phyloP scores from a whole-genome alignment of 768 basidiomycete species.

The Psilocybe azurescens region DNA sequence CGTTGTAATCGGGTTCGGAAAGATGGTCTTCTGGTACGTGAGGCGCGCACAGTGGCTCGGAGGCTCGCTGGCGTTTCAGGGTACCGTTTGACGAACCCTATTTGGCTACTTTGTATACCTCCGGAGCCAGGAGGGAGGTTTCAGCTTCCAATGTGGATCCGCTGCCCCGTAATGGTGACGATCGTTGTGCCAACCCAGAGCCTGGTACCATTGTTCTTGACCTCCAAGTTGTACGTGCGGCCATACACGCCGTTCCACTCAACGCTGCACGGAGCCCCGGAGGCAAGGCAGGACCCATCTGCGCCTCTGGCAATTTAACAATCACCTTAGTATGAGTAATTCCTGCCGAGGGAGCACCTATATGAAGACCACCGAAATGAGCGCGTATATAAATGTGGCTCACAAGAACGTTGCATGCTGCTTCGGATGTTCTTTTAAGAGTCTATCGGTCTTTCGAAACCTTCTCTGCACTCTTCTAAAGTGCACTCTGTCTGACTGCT shows the following conservation, averaged over 20 bases:
- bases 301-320: too few species aligned
- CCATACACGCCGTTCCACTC: constrained; percentile 7
- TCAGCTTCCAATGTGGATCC: constrained; percentile 8
- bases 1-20: constrained; percentile 7
- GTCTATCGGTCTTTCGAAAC: too few species aligned
- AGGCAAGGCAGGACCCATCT: too few species aligned
- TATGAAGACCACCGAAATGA: too few species aligned
- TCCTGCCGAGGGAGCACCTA: too few species aligned
- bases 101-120: not conserved
- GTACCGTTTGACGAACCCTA: constrained; percentile 9
- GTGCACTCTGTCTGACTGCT: too few species aligned
- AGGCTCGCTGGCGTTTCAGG: not conserved
- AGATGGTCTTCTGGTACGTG: constrained; percentile 5
- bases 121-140: constrained; percentile 4
- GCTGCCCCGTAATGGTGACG: constrained; percentile 9
- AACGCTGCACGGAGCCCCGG: constrained; percentile 2
- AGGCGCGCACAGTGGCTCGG: too few species aligned
- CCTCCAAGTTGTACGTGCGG: constrained; percentile 5
- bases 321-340: too few species aligned
- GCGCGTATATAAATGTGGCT: too few species aligned
- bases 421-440: too few species aligned
- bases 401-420: too few species aligned
- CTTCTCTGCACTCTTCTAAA: too few species aligned
- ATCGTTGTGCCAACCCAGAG: constrained; percentile 6
- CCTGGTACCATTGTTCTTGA: constrained; percentile 2